Evolutionary conservation across 1,139 yeast genomes (phyloP).

Genomic region (Suhomyces maxii): DNA sequence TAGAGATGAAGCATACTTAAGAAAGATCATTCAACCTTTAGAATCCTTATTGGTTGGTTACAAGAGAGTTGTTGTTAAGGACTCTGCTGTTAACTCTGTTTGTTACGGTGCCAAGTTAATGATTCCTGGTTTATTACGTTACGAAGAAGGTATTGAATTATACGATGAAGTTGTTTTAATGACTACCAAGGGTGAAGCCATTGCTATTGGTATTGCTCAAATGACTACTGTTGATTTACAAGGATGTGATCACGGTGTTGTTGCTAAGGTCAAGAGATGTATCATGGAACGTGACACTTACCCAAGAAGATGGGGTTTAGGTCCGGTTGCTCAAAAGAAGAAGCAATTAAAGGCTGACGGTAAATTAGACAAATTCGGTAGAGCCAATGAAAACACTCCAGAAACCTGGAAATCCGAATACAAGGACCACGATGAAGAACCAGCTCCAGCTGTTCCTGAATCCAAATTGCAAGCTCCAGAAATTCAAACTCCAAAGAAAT

Average conservation of each 20-base stretch:
- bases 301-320: constrained; percentile 99
- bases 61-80: constrained; percentile 97
- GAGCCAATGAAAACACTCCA: constrained; percentile 92
- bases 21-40: constrained; percentile 92
- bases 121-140: constrained; percentile 98
- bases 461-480: constrained; percentile 49
- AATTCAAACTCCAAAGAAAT: constrained; percentile 54
- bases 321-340: constrained; percentile 98
- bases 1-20: constrained; percentile 91
- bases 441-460: constrained; percentile 53
- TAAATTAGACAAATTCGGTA: constrained; percentile 92
- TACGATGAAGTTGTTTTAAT: constrained; percentile 97
- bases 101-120: constrained; percentile 98
- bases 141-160: constrained; percentile 96
- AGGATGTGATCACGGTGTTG: constrained; percentile 97
- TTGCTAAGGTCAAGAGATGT: constrained; percentile 98
- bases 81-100: constrained; percentile 96
- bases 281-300: constrained; percentile 99
- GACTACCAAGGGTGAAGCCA: constrained; percentile 99
- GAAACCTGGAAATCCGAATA: constrained; percentile 87
- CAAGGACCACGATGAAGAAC: constrained; percentile 74
- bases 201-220: constrained; percentile 97
- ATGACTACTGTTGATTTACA: constrained; percentile 98
- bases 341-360: constrained; percentile 98
- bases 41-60: constrained; percentile 92